Evolutionary conservation across 257 asterid species (phyloP).

Genomic region (Apocynum venetum): DNA sequence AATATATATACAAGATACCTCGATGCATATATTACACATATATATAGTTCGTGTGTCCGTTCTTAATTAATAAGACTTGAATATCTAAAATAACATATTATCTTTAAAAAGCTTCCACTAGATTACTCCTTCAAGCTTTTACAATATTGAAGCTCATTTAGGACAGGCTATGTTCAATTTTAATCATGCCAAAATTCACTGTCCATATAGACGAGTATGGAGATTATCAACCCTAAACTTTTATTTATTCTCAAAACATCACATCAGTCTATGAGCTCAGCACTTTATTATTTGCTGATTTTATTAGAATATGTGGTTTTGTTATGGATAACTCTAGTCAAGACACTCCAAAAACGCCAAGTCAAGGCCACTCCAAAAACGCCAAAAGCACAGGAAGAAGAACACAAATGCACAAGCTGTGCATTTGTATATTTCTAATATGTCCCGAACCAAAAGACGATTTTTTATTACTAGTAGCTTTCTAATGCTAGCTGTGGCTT

Average conservation of each 20-base stretch:
- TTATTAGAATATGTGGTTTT: neutral
- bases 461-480: neutral
- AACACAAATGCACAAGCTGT: neutral
- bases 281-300: neutral
- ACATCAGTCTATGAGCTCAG: neutral
- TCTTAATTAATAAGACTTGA: too few relatives aligned
- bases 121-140: too few relatives aligned
- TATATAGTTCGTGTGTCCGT: too few relatives aligned
- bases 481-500: neutral
- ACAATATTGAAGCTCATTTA: neutral
- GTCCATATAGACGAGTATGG: neutral
- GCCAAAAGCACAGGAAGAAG: slow-evolving; percentile 1
- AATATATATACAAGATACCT: neutral
- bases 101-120: too few relatives aligned
- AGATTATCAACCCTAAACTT: neutral
- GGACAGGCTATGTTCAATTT: neutral
- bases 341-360: neutral
- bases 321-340: neutral
- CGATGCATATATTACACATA: too few relatives aligned
- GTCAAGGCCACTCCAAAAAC: too few relatives aligned
- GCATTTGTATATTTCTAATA: neutral
- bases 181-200: neutral
- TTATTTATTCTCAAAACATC: neutral
- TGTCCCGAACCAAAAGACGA: neutral
- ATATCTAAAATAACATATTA: too few relatives aligned